A percentile compares a stretch with the other conserved stretches of the same genome.
These are phyloP conservation scores for Malus asiatica DNA, from an alignment of 306 rosid genomes.

Conservation along the genomic window DNA sequence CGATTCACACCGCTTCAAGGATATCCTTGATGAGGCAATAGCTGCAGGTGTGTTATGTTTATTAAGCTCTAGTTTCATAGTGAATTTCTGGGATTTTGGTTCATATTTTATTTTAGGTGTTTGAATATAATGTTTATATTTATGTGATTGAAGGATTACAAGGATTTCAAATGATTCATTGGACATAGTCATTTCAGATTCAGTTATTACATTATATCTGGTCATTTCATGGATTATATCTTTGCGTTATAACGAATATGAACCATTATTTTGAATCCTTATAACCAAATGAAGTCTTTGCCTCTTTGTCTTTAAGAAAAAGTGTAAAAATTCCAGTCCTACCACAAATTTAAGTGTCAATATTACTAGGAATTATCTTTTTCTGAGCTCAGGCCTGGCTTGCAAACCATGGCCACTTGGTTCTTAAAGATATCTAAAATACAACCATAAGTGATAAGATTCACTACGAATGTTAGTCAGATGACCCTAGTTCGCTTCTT, in stretches of 20 bases:
- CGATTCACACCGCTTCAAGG: slow-evolving; percentile 80
- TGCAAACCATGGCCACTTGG: neutral
- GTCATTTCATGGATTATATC: neutral
- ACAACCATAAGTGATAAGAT: neutral
- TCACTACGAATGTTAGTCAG: neutral
- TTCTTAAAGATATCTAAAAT: neutral
- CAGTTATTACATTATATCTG: too few species aligned
- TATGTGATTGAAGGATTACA: neutral
- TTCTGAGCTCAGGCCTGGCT: neutral
- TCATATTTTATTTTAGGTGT: neutral
- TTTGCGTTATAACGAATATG: neutral
- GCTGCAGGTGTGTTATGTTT: slow-evolving; percentile 49
- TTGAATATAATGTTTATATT: neutral
- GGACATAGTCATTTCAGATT: too few species aligned
- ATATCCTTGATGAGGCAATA: slow-evolving; percentile 65
- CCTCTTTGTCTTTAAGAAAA: neutral
- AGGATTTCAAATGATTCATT: neutral
- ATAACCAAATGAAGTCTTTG: neutral
- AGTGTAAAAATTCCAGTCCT: neutral
- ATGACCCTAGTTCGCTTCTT: neutral
- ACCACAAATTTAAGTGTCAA: neutral
- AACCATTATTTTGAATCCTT: neutral
- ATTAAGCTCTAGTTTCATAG: slow-evolving; percentile 6
- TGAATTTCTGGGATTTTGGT: neutral
- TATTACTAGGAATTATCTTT: neutral